A percentile compares a stretch with the other conserved stretches of the same genome.
phyloP scores from a whole-genome alignment of 495 filamentous ascomycete genomes.

The Xylaria castorea region DNA sequence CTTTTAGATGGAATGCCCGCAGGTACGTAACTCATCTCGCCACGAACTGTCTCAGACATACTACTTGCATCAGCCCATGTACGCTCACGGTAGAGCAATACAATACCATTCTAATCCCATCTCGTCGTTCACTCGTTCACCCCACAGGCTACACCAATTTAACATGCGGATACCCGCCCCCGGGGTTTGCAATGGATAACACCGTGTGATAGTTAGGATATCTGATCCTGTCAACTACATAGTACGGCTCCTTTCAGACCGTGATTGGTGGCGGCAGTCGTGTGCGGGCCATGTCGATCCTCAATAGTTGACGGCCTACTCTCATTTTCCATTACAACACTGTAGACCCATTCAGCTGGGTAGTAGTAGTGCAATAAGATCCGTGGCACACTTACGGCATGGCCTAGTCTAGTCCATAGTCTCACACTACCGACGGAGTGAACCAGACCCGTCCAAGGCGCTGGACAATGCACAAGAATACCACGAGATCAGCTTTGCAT shows the following conservation, averaged over 20 bases:
- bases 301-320: conserved; percentile 12
- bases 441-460: neutral
- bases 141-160: neutral
- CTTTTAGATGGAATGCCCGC: conserved; percentile 6
- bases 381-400: neutral
- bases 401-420: neutral
- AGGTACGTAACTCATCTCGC: conserved; percentile 15
- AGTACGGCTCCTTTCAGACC: neutral
- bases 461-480: conserved; percentile 7
- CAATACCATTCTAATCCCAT: neutral
- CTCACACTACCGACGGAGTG: neutral
- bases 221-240: conserved; percentile 1
- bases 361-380: neutral
- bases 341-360: conserved; percentile 10
- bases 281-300: conserved; percentile 25
- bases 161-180: conserved; percentile 19
- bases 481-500: conserved; percentile 24
- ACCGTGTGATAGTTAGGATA: neutral
- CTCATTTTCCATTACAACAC: neutral
- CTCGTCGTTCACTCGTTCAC: conserved; percentile 1
- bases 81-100: conserved; percentile 4
- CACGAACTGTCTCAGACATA: conserved; percentile 18
- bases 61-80: conserved; percentile 12
- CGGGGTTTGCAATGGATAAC: neutral
- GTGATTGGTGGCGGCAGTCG: conserved; percentile 24